Evolutionary conservation across 768 basidiomycete genomes (phyloP).

Genomic region (Boletus tomentosulus): DNA sequence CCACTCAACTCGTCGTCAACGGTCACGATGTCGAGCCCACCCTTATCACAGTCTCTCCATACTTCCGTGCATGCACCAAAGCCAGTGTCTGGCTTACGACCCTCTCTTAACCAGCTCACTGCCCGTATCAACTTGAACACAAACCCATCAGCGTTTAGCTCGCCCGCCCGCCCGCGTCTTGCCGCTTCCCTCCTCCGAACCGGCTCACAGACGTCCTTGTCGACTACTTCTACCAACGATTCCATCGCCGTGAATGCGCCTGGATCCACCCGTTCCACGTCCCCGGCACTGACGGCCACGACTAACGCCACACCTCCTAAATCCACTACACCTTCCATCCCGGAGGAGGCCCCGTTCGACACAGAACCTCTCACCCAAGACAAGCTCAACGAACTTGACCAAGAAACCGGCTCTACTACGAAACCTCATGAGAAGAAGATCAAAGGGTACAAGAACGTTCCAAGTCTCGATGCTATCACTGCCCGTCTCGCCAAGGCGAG

Average conservation of each 20-base stretch:
- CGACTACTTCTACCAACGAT: slow-evolving; percentile 48
- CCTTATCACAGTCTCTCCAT: slow-evolving; percentile 27
- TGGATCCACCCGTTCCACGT: slow-evolving; percentile 55
- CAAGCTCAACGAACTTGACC: slow-evolving; percentile 59
- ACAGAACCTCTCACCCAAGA: slow-evolving; percentile 57
- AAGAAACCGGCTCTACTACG: slow-evolving; percentile 40
- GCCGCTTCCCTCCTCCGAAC: slow-evolving; percentile 71
- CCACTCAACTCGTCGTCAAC: slow-evolving; percentile 10
- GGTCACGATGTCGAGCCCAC: slow-evolving; percentile 30
- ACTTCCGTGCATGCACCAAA: slow-evolving; percentile 34
- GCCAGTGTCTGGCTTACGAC: slow-evolving; percentile 40
- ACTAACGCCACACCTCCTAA: slow-evolving; percentile 39
- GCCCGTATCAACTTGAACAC: slow-evolving; percentile 60
- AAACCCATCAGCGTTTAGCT: slow-evolving; percentile 21
- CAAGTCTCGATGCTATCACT: slow-evolving; percentile 80
- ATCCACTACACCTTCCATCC: slow-evolving; percentile 39
- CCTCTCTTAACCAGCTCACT: slow-evolving; percentile 78
- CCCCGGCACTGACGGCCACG: slow-evolving; percentile 51
- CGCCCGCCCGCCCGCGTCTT: slow-evolving; percentile 58
- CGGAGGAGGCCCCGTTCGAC: slow-evolving; percentile 33
- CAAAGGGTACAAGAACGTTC: slow-evolving; percentile 83
- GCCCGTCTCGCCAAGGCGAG: slow-evolving; percentile 70
- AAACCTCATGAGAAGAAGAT: slow-evolving; percentile 35
- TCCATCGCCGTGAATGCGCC: slow-evolving; percentile 66
- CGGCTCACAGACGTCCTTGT: slow-evolving; percentile 49